These are phyloP conservation scores for Tarenaya hassleriana DNA, from an alignment of 345 rosid species.

Conservation along the genomic window DNA sequence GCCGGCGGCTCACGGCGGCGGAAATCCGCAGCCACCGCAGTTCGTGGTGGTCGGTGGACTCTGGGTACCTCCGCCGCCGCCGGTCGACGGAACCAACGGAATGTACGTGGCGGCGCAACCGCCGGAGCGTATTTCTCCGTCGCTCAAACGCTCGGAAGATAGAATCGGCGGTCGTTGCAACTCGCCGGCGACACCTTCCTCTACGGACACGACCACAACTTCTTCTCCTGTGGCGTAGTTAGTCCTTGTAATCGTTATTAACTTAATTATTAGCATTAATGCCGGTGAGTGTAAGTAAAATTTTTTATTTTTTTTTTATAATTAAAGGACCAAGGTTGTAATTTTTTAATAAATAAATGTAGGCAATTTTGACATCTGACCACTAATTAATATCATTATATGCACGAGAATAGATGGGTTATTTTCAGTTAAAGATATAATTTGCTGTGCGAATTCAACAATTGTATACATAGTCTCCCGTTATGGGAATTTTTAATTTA, in stretches of 20 bases:
- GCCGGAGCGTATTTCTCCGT: no score
- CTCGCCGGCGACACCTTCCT: constrained; percentile 67
- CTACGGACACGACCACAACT: constrained; percentile 50
- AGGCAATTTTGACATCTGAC: no score
- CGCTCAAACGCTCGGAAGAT: constrained; percentile 41
- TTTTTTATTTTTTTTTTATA: constrained; percentile 8
- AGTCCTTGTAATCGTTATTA: neutral
- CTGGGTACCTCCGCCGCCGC: constrained; percentile 72
- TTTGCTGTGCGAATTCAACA: no score
- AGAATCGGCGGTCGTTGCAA: constrained; percentile 38
- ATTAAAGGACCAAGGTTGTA: no score
- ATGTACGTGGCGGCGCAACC: constrained; percentile 28
- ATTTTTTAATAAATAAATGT: no score
- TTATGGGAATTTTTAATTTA: no score
- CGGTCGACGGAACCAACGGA: constrained; percentile 29
- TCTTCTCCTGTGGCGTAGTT: constrained; percentile 37
- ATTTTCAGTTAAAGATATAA: constrained; percentile 7
- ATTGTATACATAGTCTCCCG: no score
- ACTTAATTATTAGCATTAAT: constrained; percentile 11
- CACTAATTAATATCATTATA: no score
- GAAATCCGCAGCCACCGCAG: constrained; percentile 57
- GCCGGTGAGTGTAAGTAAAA: constrained; percentile 16
- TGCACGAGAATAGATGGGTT: constrained; percentile 10
- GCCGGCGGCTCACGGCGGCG: constrained; percentile 32
- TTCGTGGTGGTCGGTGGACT: constrained; percentile 87